Conservation (phyloP, 148 eudicot genomes). For the Oxyria digyna region DNA sequence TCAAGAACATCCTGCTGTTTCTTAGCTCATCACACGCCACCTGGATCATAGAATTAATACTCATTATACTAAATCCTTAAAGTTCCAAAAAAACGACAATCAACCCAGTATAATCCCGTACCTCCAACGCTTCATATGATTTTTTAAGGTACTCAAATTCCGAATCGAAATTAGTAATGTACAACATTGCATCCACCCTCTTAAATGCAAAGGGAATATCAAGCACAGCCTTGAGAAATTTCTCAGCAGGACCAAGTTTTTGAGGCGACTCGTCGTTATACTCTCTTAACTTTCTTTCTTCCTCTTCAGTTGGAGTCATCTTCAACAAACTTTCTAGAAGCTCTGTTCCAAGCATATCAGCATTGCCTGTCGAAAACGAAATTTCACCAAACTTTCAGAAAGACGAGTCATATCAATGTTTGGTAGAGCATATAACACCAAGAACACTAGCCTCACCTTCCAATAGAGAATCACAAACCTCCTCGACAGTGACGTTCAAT, state of each 20-base stretch:
- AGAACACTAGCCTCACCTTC: conserved; percentile 32
- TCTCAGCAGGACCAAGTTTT: conserved; percentile 80
- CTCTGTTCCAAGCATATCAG: conserved; percentile 65
- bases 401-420: background rate
- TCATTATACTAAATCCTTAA: no score
- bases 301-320: conserved; percentile 86
- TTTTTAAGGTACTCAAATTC: conserved; percentile 72
- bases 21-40: conserved; percentile 68
- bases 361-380: conserved; percentile 35
- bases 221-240: conserved; percentile 72
- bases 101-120: no score
- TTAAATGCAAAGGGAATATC: conserved; percentile 75
- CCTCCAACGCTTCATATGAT: conserved; percentile 74
- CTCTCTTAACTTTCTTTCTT: conserved; percentile 59
- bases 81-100: background rate
- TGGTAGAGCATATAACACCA: background rate
- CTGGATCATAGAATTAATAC: conserved; percentile 17
- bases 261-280: conserved; percentile 50
- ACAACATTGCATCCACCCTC: conserved; percentile 83
- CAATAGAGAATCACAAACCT: conserved; percentile 56
- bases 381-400: background rate
- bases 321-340: conserved; percentile 76
- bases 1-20: conserved; percentile 70
- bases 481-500: conserved; percentile 54
- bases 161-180: conserved; percentile 68